Percentiles rank a stretch among this genome's conserved stretches.
phyloP scores from a whole-genome alignment of 2,329 filamentous ascomycete genomes.

The Trichophyton verrucosum region DNA sequence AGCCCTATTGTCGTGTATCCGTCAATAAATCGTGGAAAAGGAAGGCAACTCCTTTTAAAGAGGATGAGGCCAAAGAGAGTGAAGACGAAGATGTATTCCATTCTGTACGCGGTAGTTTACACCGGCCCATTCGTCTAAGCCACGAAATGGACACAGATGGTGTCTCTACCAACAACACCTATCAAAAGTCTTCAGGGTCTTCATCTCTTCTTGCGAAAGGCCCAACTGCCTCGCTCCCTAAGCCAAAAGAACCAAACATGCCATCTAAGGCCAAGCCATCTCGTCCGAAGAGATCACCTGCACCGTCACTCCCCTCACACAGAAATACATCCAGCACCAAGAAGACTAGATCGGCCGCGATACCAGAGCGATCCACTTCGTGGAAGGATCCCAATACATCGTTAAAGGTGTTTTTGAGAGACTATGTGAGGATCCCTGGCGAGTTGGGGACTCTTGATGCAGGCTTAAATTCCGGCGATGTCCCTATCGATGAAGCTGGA shows the following conservation, averaged over 20 bases:
- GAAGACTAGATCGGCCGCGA: not conserved
- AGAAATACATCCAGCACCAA: not conserved
- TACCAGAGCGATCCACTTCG: slow-evolving; percentile 14
- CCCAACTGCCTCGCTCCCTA: not conserved
- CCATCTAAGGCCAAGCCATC: not conserved
- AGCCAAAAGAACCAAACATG: not conserved
- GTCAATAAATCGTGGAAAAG: not conserved
- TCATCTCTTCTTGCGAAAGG: not conserved
- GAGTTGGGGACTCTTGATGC: slow-evolving; percentile 18
- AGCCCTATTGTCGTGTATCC: not conserved
- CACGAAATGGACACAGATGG: not conserved
- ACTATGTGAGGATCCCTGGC: slow-evolving; percentile 21
- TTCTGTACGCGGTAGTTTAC: not conserved
- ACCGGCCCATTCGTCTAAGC: not conserved
- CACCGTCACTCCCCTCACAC: not conserved
- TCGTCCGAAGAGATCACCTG: not conserved
- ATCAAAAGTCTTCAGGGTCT: not conserved
- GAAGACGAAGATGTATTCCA: not conserved
- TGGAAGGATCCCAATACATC: slow-evolving; percentile 26
- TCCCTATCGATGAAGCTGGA: slow-evolving; percentile 24
- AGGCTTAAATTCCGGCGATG: slow-evolving; percentile 12
- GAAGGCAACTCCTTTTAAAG: not conserved
- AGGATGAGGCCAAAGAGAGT: not conserved
- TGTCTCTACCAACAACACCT: not conserved
- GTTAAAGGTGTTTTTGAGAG: slow-evolving; percentile 28